These are phyloP conservation scores for Eucalyptus tenuipes DNA, from an alignment of 345 rosid genomes.

Conservation along the genomic window DNA sequence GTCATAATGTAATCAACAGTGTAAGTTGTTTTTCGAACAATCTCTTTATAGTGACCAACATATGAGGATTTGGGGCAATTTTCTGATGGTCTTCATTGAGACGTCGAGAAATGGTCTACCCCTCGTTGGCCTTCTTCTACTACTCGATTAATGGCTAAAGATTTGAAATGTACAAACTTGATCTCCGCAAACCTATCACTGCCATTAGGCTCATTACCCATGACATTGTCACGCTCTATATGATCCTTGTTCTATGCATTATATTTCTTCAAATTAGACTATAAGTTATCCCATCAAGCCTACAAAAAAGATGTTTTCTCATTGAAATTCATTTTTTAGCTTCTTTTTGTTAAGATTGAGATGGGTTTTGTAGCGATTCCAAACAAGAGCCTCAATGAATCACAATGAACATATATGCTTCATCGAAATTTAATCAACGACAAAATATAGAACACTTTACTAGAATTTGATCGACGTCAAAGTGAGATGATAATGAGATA, in stretches of 20 bases:
- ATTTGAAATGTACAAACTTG: neutral
- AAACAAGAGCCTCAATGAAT: neutral
- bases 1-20: too few relatives aligned
- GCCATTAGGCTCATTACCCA: neutral
- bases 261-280: neutral
- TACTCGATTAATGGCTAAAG: fast-evolving
- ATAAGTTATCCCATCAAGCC: neutral
- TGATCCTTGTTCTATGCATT: neutral
- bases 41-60: neutral
- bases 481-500: too few relatives aligned
- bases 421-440: fast-evolving
- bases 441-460: neutral
- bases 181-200: fast-evolving
- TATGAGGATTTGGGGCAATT: neutral
- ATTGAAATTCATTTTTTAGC: neutral
- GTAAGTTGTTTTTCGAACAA: neutral
- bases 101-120: neutral
- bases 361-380: neutral
- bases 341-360: neutral
- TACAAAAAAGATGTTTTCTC: neutral
- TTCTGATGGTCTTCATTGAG: neutral
- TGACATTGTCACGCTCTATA: fast-evolving
- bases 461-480: neutral
- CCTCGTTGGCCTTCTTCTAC: neutral
- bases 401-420: neutral